Evolutionary conservation across 2,329 filamentous ascomycete genomes (phyloP).

Genomic region (Chrysoporthe deuterocubensis): DNA sequence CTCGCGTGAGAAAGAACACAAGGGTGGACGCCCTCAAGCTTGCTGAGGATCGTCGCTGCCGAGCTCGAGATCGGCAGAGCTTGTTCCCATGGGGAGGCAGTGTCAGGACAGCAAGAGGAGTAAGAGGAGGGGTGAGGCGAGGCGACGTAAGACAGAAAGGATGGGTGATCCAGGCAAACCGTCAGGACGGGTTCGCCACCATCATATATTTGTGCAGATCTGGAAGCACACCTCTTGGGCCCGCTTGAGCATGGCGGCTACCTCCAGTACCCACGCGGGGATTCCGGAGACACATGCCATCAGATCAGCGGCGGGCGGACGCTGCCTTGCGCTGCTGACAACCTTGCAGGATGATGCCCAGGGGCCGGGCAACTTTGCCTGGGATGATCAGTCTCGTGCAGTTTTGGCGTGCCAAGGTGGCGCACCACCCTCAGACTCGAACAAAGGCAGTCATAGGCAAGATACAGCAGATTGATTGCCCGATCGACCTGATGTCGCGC

Average conservation of each 20-base stretch:
- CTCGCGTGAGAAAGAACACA: neutral
- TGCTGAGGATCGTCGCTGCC: neutral
- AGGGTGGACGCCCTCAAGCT: neutral
- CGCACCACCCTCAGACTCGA: conserved; percentile 23
- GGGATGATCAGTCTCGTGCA: conserved; percentile 22
- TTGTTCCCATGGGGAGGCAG: neutral
- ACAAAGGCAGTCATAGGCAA: neutral
- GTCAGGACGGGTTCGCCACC: conserved; percentile 20
- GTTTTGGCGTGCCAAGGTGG: conserved; percentile 20
- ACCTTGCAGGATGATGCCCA: conserved; percentile 16
- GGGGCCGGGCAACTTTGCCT: conserved; percentile 19
- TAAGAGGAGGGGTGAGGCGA: conserved; percentile 12
- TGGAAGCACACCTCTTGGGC: neutral
- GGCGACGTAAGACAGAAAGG: conserved; percentile 23
- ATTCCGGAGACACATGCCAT: conserved; percentile 1
- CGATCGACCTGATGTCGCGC: conserved; percentile 18
- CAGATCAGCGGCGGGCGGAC: conserved; percentile 10
- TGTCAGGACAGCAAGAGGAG: conserved; percentile 2
- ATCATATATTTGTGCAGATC: conserved; percentile 25
- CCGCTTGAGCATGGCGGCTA: conserved; percentile 4
- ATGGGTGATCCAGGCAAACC: conserved; percentile 8
- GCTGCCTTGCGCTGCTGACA: conserved; percentile 17
- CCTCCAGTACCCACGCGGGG: conserved; percentile 5
- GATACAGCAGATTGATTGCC: conserved; percentile 13
- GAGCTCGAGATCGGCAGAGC: neutral